Base-by-base conservation (phyloP, 2,329 filamentous ascomycete genomes). In the Ceratocystis smalleyi region DNA sequence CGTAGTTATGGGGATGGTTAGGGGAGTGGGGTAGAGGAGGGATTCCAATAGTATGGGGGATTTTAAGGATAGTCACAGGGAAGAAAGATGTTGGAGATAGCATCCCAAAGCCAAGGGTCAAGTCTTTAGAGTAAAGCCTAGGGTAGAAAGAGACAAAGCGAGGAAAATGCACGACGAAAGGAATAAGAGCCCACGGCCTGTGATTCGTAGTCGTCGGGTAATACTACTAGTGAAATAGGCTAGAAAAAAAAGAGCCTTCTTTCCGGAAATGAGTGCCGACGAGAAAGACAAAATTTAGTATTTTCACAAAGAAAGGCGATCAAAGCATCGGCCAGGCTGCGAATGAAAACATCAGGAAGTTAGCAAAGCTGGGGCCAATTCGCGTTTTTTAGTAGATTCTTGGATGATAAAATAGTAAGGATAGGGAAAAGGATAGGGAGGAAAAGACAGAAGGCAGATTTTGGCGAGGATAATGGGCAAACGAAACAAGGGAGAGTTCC, bases 241-340 rank as follows among this genome's bases (percentile, higher is more conserved):
- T 30, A 61, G 5, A 40, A 45, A 27, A 40, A 45, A 10, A 61
- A 30, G 35, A 4, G 35, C 35, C n/a, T 47, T n/a, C 2, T 19
- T 24, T 10, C 43, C 59, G 59, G 59, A 61, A 45, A 40, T 47
- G 59, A 61, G 59, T 47, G 15, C 59, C 59, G 59, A 61, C 12
- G 40, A 22, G 7, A n/a, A 32, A 47, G 19, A 51, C 47, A 51
- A 51, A 51, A 49, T 22, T 1, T 15, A 17, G 27, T 15, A 43
- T 27, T 15, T 6, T 15, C 4, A 17, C 6, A 30, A 61, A 10
- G 10, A 30, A 30, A 17, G 55, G 40, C 40, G 19, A 43, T 15
- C 5, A n/a, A 60, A 45, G 35, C 59, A 8, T 19, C 59, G 43
- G 35, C 19, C 43, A 24, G 22, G 5, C n/a, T 32, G 30, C 54